These are phyloP conservation scores for Leccinum arenicola DNA, from an alignment of 768 basidiomycete genomes.

Conservation along the genomic window DNA sequence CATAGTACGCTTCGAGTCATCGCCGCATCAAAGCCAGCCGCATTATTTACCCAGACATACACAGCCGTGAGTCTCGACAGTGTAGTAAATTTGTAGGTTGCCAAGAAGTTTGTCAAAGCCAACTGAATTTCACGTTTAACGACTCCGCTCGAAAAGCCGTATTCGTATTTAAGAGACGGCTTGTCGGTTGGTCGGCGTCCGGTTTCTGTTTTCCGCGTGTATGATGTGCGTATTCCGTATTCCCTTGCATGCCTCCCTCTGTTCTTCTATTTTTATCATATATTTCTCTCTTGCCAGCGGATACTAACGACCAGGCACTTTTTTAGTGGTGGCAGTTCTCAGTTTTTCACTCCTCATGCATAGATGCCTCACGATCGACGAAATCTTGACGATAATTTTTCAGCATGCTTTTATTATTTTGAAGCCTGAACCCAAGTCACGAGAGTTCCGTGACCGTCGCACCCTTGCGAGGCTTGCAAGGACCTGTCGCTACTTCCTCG, in stretches of 20 bases:
- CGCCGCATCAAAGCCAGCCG: conserved; percentile 17
- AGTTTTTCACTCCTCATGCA: conserved; percentile 26
- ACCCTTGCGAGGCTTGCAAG: conserved; percentile 34
- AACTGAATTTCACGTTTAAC: conserved; percentile 3
- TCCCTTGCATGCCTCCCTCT: neutral
- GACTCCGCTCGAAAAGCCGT: conserved; percentile 25
- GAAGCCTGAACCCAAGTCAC: conserved; percentile 29
- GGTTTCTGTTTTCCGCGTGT: conserved; percentile 19
- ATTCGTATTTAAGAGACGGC: conserved; percentile 1
- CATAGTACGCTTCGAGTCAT: neutral
- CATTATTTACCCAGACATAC: conserved; percentile 16
- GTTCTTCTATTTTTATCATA: neutral
- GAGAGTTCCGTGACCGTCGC: conserved; percentile 28
- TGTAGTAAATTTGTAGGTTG: neutral
- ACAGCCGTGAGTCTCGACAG: conserved; percentile 12
- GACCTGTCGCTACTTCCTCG: conserved; percentile 29
- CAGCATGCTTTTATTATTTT: conserved; percentile 27
- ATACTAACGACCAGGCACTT: conserved; percentile 1
- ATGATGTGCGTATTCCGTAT: conserved; percentile 19
- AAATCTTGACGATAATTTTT: conserved; percentile 32
- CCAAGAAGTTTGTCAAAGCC: neutral
- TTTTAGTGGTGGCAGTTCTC: conserved; percentile 16
- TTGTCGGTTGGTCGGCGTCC: conserved; percentile 6
- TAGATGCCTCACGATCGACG: conserved; percentile 33
- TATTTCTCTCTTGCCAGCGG: neutral